Percentiles rank a stretch among this genome's conserved stretches.
phyloP scores from a whole-genome alignment of 495 filamentous ascomycete species.

The Talaromyces ruber region DNA sequence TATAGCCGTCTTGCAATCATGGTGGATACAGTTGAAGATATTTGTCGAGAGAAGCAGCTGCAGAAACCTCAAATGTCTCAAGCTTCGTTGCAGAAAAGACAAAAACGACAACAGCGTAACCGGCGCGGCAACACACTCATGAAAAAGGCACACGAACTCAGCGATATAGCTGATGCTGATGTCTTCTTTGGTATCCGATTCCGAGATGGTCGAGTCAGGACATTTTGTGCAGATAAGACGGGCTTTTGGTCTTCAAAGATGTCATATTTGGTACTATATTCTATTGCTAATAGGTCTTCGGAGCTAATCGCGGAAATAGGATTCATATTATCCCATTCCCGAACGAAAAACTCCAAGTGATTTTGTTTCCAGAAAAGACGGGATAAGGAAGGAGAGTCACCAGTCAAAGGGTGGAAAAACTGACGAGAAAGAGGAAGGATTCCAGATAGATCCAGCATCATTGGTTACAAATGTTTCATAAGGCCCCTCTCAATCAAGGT shows the following conservation, averaged over 20 bases:
- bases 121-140: background rate
- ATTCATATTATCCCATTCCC: slow-evolving; percentile 4
- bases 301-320: slow-evolving; percentile 4
- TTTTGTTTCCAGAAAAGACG: slow-evolving; percentile 4
- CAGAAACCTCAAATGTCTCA: background rate
- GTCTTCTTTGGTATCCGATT: background rate
- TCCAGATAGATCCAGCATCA: slow-evolving; percentile 2
- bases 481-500: background rate
- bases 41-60: background rate
- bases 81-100: background rate
- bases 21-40: background rate
- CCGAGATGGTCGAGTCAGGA: background rate
- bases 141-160: background rate
- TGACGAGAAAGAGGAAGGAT: slow-evolving; percentile 1
- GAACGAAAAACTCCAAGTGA: slow-evolving; percentile 1
- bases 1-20: background rate
- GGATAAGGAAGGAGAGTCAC: background rate
- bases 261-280: slow-evolving; percentile 1
- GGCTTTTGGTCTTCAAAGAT: background rate
- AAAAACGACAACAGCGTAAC: background rate
- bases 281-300: slow-evolving; percentile 1
- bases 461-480: slow-evolving; percentile 5
- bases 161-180: background rate
- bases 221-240: background rate
- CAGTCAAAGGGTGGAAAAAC: slow-evolving; percentile 2